These are phyloP conservation scores for Fusarium chuoi DNA, from an alignment of 2,329 filamentous ascomycete species.

Conservation along the genomic window DNA sequence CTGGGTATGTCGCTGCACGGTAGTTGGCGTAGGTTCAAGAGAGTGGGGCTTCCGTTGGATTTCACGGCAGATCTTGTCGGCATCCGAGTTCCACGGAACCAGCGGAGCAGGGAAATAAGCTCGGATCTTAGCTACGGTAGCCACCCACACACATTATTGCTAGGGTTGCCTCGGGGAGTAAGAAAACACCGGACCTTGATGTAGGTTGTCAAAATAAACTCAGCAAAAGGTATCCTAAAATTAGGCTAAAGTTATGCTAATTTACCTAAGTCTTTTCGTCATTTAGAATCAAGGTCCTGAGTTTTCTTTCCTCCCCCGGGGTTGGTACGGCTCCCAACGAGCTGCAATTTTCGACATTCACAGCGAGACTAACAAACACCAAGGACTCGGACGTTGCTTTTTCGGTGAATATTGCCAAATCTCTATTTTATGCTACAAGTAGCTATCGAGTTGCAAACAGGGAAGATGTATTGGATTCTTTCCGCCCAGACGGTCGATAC, in stretches of 20 bases:
- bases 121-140: background rate
- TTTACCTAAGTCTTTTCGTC: too few relatives aligned
- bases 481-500: background rate
- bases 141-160: background rate
- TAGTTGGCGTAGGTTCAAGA: background rate
- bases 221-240: too few relatives aligned
- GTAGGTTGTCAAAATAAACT: too few relatives aligned
- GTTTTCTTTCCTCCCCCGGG: too few relatives aligned
- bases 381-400: fast-evolving
- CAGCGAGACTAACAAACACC: background rate
- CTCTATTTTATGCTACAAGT: background rate
- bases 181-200: too few relatives aligned
- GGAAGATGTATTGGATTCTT: background rate
- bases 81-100: conserved; percentile 5
- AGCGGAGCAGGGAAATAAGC: background rate
- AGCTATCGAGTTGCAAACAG: background rate
- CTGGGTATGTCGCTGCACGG: background rate
- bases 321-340: too few relatives aligned
- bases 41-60: background rate
- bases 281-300: too few relatives aligned
- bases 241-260: too few relatives aligned
- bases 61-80: conserved; percentile 8
- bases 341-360: background rate
- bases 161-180: background rate
- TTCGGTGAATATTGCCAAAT: background rate